These are phyloP conservation scores for Fusarium sublunatum DNA, from an alignment of 2,329 filamentous ascomycete genomes.

Conservation along the genomic window DNA sequence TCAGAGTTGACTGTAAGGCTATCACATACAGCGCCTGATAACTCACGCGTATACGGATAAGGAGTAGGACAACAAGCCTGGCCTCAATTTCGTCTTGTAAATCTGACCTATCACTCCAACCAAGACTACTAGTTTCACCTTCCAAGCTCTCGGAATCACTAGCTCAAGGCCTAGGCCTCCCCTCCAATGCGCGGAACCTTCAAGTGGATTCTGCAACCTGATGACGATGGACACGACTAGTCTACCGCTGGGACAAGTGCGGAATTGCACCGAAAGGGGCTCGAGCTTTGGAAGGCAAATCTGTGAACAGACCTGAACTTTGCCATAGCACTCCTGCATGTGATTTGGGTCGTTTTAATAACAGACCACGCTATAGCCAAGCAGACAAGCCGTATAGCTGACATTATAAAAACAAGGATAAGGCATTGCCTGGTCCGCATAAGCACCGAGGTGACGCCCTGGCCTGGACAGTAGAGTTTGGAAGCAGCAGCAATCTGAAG, in stretches of 20 bases:
- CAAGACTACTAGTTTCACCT: slow-evolving; percentile 25
- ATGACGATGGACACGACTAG: neutral
- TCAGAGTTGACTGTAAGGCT: too few relatives aligned
- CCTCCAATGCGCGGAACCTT: slow-evolving; percentile 24
- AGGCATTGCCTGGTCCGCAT: slow-evolving; percentile 34
- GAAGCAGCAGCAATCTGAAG: slow-evolving; percentile 13
- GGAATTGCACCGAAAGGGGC: slow-evolving; percentile 32
- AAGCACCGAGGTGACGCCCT: slow-evolving; percentile 44
- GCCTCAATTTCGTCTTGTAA: neutral
- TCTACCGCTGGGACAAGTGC: slow-evolving; percentile 14
- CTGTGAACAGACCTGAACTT: slow-evolving; percentile 6
- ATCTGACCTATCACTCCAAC: slow-evolving; percentile 2
- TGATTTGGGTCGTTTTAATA: slow-evolving; percentile 25
- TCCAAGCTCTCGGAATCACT: slow-evolving; percentile 17
- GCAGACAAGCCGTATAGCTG: slow-evolving; percentile 14
- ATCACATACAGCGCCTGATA: too few relatives aligned
- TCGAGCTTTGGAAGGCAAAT: slow-evolving; percentile 14
- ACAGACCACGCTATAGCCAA: slow-evolving; percentile 5
- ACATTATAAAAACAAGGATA: slow-evolving; percentile 32
- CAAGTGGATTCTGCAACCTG: slow-evolving; percentile 21
- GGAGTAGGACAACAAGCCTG: neutral
- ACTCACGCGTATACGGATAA: neutral
- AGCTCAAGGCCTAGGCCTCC: slow-evolving; percentile 31
- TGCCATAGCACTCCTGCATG: slow-evolving; percentile 31
- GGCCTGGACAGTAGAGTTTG: slow-evolving; percentile 1